Conservation (phyloP, 2,329 filamentous ascomycete species). For the Orbilia javanica region DNA sequence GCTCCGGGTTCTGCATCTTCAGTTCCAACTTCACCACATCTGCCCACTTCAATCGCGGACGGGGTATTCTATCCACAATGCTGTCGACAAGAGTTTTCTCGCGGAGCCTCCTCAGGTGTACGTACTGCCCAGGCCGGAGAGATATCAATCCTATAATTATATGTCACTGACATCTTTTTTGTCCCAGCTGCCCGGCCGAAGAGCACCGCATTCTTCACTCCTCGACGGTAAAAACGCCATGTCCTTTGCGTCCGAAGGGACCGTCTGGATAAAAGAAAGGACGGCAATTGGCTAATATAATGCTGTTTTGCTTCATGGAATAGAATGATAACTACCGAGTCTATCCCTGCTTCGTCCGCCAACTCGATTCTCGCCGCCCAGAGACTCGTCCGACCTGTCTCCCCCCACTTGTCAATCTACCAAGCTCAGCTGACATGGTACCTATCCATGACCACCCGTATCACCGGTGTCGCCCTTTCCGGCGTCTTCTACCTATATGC, state of each 20-base stretch:
- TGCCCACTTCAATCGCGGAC: conserved; percentile 8
- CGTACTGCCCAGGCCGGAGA: conserved; percentile 14
- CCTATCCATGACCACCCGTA: conserved; percentile 79
- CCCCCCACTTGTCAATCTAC: conserved; percentile 90
- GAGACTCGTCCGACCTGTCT: conserved; percentile 82
- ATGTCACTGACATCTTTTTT: conserved; percentile 27
- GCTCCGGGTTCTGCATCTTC: not conserved
- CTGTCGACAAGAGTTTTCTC: conserved; percentile 52
- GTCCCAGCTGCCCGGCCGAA: conserved; percentile 30
- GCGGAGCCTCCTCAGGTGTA: conserved; percentile 51
- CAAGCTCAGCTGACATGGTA: conserved; percentile 87
- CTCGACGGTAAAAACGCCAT: conserved; percentile 51
- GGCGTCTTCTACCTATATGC: conserved; percentile 84
- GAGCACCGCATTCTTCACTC: conserved; percentile 49
- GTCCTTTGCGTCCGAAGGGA: not conserved
- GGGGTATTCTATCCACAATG: conserved; percentile 33
- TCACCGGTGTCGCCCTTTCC: conserved; percentile 81
- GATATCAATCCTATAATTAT: too few relatives aligned
- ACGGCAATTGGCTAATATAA: conserved; percentile 18
- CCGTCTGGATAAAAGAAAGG: not conserved
- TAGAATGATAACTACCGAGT: conserved; percentile 71
- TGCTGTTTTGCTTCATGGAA: conserved; percentile 11
- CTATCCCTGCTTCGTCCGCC: conserved; percentile 70
- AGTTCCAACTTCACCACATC: conserved; percentile 24
- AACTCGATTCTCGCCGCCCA: conserved; percentile 80